Evolutionary conservation across 2,329 filamentous ascomycete species (phyloP), one percentile per base, ranked within the genome.

Genomic region (Madurella fahalii): DNA sequence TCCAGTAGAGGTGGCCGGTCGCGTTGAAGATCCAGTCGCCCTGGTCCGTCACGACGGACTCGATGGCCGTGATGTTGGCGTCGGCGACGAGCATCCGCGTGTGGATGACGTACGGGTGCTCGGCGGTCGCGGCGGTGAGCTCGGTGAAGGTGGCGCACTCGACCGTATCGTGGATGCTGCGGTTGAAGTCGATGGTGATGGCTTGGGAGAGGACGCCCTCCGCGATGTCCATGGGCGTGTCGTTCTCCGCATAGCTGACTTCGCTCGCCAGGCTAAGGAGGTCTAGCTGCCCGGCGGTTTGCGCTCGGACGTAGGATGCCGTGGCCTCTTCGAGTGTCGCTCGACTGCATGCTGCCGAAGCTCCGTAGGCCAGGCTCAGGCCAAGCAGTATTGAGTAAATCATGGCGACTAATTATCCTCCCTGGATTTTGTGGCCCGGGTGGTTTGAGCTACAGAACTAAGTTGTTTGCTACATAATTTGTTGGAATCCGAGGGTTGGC

Each of bases 1-100:
- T 57, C 20, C 57, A 65, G 51, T 61, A 20, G 11, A 65, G 58
- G 41, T 59, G 56, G 0, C 57, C 62, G 1, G 60, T 62, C 4
- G 63, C 62, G 53, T 67, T 64, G 55, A 67, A 66, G 2, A 58
- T 51, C 65, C 65, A 65, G 58, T 67, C 64, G 31, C 62, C 64
- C 12, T 46, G 40, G 31, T 62, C 58, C 1, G 57, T 62, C 7
- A 65, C 62, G 41, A 64, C 43, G 0, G 53, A 57, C 31, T 66
- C 62, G 41, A 65, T 57, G 25, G 13, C 9, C 5, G 34, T 31
- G 25, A 20, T 47, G 11, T 40, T 40, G 46, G 4, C 16, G 17
- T 48, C 34, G 13, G 20, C n/a, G 11, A 32, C 40, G 11, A 50
- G 40, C 39, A 50, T 42, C n/a, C 54, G 50, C 13, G 54, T 58